A percentile compares a stretch with the other conserved stretches of the same genome.
Evolutionary conservation across 352 stramenopile species (phyloP).

Genomic region (Phytophthora hybrid): DNA sequence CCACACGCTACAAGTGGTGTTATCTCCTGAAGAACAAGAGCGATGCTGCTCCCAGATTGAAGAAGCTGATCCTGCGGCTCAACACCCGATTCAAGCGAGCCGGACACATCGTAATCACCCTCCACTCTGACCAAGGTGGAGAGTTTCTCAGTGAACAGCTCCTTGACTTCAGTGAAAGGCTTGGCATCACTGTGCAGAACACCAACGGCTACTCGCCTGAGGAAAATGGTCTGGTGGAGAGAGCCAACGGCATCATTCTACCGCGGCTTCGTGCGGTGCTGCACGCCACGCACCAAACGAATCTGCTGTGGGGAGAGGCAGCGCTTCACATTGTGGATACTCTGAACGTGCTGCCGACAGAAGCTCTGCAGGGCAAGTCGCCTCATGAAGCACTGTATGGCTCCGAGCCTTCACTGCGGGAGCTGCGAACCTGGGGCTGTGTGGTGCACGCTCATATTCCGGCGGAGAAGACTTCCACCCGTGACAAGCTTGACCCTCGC

Average conservation of each 20-base stretch:
- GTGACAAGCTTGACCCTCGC: slow-evolving; percentile 16
- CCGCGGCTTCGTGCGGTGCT: slow-evolving; percentile 23
- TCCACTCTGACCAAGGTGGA: no score
- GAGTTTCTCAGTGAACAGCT: no score
- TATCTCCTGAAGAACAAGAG: slow-evolving; percentile 15
- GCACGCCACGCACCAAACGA: slow-evolving; percentile 12
- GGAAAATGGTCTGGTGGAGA: background rate
- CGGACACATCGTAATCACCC: no score
- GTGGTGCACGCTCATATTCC: slow-evolving; percentile 18
- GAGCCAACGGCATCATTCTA: slow-evolving; percentile 10
- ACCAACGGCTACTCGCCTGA: no score
- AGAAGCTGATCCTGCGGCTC: no score
- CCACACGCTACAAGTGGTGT: slow-evolving; percentile 29
- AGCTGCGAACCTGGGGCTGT: slow-evolving; percentile 24
- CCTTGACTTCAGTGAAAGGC: no score
- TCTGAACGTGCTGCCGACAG: no score
- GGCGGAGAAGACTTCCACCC: background rate
- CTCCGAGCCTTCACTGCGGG: slow-evolving; percentile 2
- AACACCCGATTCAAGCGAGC: no score
- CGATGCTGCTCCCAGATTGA: background rate
- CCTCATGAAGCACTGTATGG: no score
- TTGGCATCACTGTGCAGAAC: no score
- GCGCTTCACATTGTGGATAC: no score
- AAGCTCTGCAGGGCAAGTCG: no score
- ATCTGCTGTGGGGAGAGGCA: slow-evolving; percentile 24